Percentiles rank a stretch among this genome's conserved stretches.
These are phyloP conservation scores for Leptographium radiaticola DNA, from an alignment of 2,329 filamentous ascomycete species.

Conservation along the genomic window DNA sequence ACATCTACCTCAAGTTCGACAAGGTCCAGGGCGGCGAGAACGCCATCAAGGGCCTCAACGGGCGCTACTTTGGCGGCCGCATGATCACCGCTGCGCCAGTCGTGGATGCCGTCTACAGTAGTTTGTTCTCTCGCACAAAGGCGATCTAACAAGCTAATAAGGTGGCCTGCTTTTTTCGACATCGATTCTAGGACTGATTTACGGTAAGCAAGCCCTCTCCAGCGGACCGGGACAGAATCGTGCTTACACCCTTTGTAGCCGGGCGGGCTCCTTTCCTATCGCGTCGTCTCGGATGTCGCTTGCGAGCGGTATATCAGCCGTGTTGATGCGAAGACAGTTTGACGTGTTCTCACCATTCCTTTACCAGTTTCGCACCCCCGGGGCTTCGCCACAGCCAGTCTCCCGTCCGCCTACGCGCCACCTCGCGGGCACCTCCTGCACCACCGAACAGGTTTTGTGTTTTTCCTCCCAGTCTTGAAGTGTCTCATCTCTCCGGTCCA, in stretches of 20 bases:
- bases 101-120: constrained; percentile 97
- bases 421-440: not conserved
- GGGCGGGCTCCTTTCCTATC: not conserved
- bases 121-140: constrained; percentile 78
- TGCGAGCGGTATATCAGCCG: not conserved
- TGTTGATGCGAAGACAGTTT: not conserved
- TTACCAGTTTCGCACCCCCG: not conserved
- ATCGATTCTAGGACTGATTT: constrained; percentile 33
- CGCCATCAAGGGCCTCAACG: constrained; percentile 94
- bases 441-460: not conserved
- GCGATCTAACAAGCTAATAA: constrained; percentile 56
- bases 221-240: too few relatives aligned
- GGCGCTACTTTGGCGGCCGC: constrained; percentile 84
- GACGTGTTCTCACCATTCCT: not conserved
- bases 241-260: not conserved
- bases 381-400: not conserved
- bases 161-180: constrained; percentile 11
- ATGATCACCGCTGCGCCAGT: constrained; percentile 92
- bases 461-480: not conserved
- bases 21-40: constrained; percentile 91
- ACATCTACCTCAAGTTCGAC: constrained; percentile 98
- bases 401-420: not conserved
- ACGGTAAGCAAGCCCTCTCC: constrained; percentile 8
- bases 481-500: not conserved
- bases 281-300: not conserved